These are phyloP conservation scores for Herpotrichia juniperi DNA, from an alignment of 2,329 filamentous ascomycete species.

Conservation along the genomic window DNA sequence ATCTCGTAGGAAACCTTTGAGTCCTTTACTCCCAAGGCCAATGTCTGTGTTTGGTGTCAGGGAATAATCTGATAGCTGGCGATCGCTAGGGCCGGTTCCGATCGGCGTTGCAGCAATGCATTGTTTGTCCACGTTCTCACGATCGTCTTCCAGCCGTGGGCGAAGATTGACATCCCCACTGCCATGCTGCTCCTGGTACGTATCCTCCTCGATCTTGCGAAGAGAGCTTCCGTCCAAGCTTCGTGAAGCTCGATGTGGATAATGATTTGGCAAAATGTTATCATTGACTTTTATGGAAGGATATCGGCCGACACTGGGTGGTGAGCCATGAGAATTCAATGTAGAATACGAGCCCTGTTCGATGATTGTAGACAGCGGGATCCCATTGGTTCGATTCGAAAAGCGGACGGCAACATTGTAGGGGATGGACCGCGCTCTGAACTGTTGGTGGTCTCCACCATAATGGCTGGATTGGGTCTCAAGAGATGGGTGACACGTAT, in stretches of 20 bases:
- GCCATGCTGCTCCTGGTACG: constrained; percentile 12
- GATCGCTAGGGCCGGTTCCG: constrained; percentile 5
- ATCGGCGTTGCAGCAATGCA: constrained; percentile 17
- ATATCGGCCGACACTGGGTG: constrained; percentile 24
- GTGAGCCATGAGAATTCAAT: constrained; percentile 42
- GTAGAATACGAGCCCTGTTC: constrained; percentile 51
- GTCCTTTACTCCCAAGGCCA: constrained; percentile 13
- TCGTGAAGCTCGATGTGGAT: constrained; percentile 9
- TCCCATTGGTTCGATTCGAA: constrained; percentile 39
- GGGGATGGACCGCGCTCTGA: constrained; percentile 23
- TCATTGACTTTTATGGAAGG: constrained; percentile 21
- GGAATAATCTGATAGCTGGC: constrained; percentile 6
- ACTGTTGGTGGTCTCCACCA: constrained; percentile 20
- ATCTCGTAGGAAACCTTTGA: constrained; percentile 29
- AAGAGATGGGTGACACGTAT: background rate
- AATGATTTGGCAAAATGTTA: constrained; percentile 20
- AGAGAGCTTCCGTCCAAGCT: constrained; percentile 23
- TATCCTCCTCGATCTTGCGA: constrained; percentile 23
- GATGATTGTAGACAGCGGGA: constrained; percentile 51
- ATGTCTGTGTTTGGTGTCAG: constrained; percentile 10
- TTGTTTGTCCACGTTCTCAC: constrained; percentile 6
- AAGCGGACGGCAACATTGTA: constrained; percentile 33
- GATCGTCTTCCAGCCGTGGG: constrained; percentile 9
- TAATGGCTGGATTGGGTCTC: constrained; percentile 7
- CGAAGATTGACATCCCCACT: constrained; percentile 2